Base-by-base conservation (phyloP, 495 filamentous ascomycete genomes). In the Penicillium bovifimosum region DNA sequence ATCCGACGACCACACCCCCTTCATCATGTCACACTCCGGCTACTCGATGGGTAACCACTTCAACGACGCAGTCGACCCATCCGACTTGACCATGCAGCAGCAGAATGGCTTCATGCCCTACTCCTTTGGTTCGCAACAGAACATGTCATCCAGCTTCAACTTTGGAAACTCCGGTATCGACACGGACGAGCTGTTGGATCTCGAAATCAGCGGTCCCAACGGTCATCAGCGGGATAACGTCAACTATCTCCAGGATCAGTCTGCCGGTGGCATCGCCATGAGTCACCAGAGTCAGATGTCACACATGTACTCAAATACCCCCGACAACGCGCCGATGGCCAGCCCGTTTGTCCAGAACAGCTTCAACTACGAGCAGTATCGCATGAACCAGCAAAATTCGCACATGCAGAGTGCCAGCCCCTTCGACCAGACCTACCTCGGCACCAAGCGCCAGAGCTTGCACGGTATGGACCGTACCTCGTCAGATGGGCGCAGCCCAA, bases 271-370 rank as follows among this genome's bases (percentile, higher is more conserved):
- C 16, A 71, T 77, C 47, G 66, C 72, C 39, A 73, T 76, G 64
- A 78, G 72, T 50, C 74, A 76, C 49, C 75, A 72, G 16, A 70
- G 64, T 47, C 79, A 84, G 28, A 80, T 87, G 62, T 86, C 84
- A 27, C 83, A 87, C 29, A 74, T 85, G 49, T 96, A 83, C 66
- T 95, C 91, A 26, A 86, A 85, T 58, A 95, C 90, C 3, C 91
- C 90, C 7, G 91, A 96, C 41, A 88, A 88, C 18, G 84, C 86
- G 40, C 90, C 90, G 5, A 91, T 95, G 53, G 85, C 89, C 58
- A 95, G 89, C 61, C 91, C 91, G 0, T 96, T 91, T 56, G 77
- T 86, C 24, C 80, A 88, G 42, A 72, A 69, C 53, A 84, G 80
- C 60, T 92, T 90, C 70, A 70, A 83, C 62, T 86, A 86, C 50